Evolutionary conservation across 352 stramenopile genomes (phyloP), one percentile per base, ranked within the genome.

Genomic region (Pythium guiyangense): DNA sequence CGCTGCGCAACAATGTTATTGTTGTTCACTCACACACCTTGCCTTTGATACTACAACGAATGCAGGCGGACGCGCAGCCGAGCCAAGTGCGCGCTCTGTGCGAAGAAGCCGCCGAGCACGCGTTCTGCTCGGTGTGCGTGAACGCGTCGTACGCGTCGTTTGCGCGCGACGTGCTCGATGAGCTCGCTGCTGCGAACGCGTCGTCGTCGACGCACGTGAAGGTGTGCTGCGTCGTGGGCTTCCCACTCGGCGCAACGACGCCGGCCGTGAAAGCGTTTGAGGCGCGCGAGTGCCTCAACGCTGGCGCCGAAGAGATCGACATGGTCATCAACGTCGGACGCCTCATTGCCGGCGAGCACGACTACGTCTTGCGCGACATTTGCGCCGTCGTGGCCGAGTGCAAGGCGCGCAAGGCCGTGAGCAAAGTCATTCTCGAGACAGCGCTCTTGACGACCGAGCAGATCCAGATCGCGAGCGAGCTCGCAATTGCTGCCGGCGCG

Each of bases 391-490:
- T 90, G 6, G 47, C 61, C 9, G 77, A 90, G 42, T 94, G 83
- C 65, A 88, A 90, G 59, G 51, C 70, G 44, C 77, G 69, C 47
- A 55, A 58, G 5, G 82, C 70, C 1, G 42, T 87, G 15, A 79
- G 74, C 62, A 96, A 96, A 63, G 86, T 94, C 25, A 96, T 94
- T 49, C 69, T 96, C 5, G 86, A 96, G 76, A 93, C 84, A 18
- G 81, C 78, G 47, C 66, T 92, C 54, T 69, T 96, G 17, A 85
- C 63, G 2, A 67, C 74, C 6, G 79, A 78, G 48, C 82, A 92
- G 66, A 90, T 92, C 60, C 58, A 67, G 42, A 82, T 75, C 49
- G 84, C 81, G 10, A 90, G 78, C 44, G 76, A 87, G 52, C 57
- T 96, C 35, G 67, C 75, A 6, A 78, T 89, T 50, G 69, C 74